Base-by-base conservation (phyloP, 169 alveolate genomes). In the Cardiosporidium cionae region DNA sequence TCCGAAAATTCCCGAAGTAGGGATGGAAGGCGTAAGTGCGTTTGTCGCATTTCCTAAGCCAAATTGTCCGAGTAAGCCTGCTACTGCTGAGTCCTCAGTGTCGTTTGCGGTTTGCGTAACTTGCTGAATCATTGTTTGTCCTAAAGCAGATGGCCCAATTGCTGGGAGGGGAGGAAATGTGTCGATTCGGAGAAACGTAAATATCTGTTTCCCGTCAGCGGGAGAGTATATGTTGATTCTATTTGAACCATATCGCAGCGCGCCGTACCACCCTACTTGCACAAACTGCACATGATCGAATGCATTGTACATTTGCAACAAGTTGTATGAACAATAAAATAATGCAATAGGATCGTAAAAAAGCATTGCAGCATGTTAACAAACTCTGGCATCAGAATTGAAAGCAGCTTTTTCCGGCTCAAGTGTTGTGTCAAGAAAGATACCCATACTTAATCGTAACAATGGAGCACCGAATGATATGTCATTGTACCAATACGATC, bases 181-280 rank as follows among this genome's bases (percentile, higher is more conserved):
- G 28, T 53, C 72, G n/a, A 71, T 62, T 7, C 72, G 36, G 22
- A 71, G 72, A 4, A 71, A 53, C 32, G 64, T 71, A 70, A 70
- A 69, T 31, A 78, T 81, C 64, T 65, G 82, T 37, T 78, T 69
- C 23, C 87, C 87, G 22, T 37, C 72, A 9, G 83, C 69, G 16
- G 87, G 82, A 23, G 86, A 78, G 79, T 78, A 82, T 33, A 82
- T 82, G 32, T 82, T 83, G 29, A 82, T 82, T 44, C 87, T 71
- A 35, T 69, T 72, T 27, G 87, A 82, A n/a, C 87, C 87, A 74
- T 78, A 82, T 27, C 87, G 77, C 3, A 82, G 74, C 7, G 83
- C 86, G 16, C 87, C 87, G 79, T 66, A 79, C 78, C 77, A 82
- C 9, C 87, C 87, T 23, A 75, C 75, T 52, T 82, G 87, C 44